These are phyloP conservation scores for Zymoseptoria tritici DNA, from an alignment of 2,329 filamentous ascomycete genomes.

Conservation along the genomic window DNA sequence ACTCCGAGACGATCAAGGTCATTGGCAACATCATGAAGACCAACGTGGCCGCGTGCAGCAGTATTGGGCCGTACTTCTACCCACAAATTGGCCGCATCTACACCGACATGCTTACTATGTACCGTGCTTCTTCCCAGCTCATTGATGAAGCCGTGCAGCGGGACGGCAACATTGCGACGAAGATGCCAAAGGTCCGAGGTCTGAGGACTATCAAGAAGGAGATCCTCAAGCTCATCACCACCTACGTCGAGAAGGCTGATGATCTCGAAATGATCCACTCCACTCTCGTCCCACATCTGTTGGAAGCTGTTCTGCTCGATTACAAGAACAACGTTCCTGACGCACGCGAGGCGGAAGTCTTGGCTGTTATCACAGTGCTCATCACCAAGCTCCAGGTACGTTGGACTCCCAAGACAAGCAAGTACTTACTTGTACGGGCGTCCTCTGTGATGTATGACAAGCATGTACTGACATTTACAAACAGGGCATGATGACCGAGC, in stretches of 20 bases:
- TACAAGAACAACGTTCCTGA: conserved; percentile 96
- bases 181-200: conserved; percentile 93
- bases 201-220: conserved; percentile 98
- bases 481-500: conserved; percentile 92
- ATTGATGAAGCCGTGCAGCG: conserved; percentile 87
- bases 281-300: conserved; percentile 89
- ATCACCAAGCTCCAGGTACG: conserved; percentile 93
- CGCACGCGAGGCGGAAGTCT: conserved; percentile 89
- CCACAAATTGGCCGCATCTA: conserved; percentile 97
- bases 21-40: conserved; percentile 99
- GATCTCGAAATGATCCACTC: conserved; percentile 87
- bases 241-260: conserved; percentile 95
- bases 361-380: conserved; percentile 96
- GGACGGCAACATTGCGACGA: conserved; percentile 87
- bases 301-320: conserved; percentile 89
- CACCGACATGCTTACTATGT: conserved; percentile 98
- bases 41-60: conserved; percentile 95
- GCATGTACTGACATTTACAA: conserved; percentile 23
- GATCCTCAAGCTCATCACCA: conserved; percentile 95
- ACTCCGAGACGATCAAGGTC: conserved; percentile 93
- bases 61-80: conserved; percentile 94
- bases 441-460: conserved; percentile 12
- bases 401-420: conserved; percentile 48
- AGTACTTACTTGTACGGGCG: conserved; percentile 39
- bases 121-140: conserved; percentile 88